phyloP scores from a whole-genome alignment of 148 eudicot species.

The Linanthus parryae region DNA sequence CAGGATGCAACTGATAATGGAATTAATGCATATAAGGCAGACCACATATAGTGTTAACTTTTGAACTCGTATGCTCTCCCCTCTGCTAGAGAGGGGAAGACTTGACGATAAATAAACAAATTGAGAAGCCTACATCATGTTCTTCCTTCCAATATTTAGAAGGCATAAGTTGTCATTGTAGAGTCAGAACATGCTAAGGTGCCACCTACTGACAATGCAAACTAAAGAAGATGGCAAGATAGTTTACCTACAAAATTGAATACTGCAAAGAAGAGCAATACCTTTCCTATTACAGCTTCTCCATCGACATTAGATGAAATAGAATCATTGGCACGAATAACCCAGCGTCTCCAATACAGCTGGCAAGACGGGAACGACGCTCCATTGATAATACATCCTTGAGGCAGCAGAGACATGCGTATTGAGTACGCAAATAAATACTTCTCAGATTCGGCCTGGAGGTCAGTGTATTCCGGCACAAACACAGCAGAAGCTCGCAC shows the following conservation, averaged over 20 bases:
- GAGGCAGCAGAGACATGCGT: conserved; percentile 76
- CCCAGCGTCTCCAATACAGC: conserved; percentile 75
- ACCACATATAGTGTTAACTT: no score
- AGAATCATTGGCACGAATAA: conserved; percentile 47
- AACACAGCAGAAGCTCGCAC: conserved; percentile 90
- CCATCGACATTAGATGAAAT: conserved; percentile 39
- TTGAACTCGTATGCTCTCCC: no score
- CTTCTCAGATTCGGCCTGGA: conserved; percentile 11
- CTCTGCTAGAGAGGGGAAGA: no score
- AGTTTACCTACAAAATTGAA: conserved; percentile 2
- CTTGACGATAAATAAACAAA: no score
- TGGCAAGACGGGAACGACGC: conserved; percentile 60
- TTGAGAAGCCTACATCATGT: no score
- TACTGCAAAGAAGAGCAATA: conserved; percentile 16
- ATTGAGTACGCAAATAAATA: conserved; percentile 70
- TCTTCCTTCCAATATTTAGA: no score
- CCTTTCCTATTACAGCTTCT: conserved; percentile 94
- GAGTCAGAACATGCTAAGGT: no score
- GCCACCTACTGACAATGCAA: not conserved
- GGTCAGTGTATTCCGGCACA: conserved; percentile 64
- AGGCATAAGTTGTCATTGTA: no score
- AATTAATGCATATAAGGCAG: no score
- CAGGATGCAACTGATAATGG: no score
- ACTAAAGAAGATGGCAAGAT: not conserved
- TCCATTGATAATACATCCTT: conserved; percentile 65